Evolutionary conservation across 768 basidiomycete genomes (phyloP).

Genomic region (Boletus sensibilis): DNA sequence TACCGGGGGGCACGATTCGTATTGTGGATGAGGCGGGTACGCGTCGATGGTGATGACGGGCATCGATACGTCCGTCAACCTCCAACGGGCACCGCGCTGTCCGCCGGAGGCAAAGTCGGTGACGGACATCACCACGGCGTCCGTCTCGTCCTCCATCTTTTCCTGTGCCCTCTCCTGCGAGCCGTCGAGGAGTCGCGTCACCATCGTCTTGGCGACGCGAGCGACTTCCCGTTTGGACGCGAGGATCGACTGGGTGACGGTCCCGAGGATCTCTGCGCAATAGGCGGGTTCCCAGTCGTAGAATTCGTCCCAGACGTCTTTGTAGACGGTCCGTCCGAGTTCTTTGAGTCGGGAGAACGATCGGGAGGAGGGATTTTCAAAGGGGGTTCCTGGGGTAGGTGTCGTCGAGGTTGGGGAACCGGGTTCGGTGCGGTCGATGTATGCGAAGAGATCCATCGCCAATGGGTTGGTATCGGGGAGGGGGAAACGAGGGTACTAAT

Average conservation of each 20-base stretch:
- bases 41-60: constrained; percentile 17
- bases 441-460: constrained; percentile 17
- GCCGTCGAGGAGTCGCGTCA: constrained; percentile 5
- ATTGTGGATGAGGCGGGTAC: constrained; percentile 30
- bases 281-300: constrained; percentile 43
- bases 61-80: constrained; percentile 5
- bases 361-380: neutral
- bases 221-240: constrained; percentile 10
- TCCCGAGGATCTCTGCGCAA: constrained; percentile 28
- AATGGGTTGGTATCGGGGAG: neutral
- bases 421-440: constrained; percentile 28
- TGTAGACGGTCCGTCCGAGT: constrained; percentile 34
- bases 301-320: constrained; percentile 44
- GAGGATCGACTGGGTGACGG: constrained; percentile 9
- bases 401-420: constrained; percentile 8
- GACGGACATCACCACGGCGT: constrained; percentile 3
- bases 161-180: neutral
- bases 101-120: constrained; percentile 2
- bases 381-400: neutral
- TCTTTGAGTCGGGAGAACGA: constrained; percentile 16
- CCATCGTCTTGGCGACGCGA: constrained; percentile 11
- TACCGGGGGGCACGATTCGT: constrained; percentile 48
- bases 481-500: too few relatives aligned
- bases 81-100: neutral
- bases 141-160: neutral